Evolutionary conservation across 768 basidiomycete genomes (phyloP).

Genomic region (Cystobasidium ongulense): DNA sequence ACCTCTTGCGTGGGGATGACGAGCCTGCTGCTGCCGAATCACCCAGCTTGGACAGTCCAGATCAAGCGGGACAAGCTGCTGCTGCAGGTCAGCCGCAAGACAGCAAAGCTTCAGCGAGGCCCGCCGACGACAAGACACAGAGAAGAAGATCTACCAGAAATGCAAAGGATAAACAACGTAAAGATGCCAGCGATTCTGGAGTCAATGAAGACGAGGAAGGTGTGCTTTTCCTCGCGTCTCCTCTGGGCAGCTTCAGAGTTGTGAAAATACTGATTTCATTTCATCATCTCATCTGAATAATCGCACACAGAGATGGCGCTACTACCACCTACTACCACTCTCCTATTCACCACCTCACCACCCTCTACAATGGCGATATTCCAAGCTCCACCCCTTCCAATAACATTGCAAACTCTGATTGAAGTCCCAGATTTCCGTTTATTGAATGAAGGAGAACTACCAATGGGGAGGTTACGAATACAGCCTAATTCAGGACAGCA

Average conservation of each 20-base stretch:
- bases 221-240: background rate
- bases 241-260: background rate
- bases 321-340: constrained; percentile 6
- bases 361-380: background rate
- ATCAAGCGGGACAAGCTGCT: background rate
- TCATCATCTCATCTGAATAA: background rate
- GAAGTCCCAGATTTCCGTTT: constrained; percentile 19
- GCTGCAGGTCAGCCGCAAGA: background rate
- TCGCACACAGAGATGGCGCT: background rate
- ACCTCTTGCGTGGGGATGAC: background rate
- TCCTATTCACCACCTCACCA: constrained; percentile 16
- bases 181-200: background rate
- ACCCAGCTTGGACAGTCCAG: background rate
- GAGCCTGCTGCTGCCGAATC: background rate
- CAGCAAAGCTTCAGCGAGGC: background rate
- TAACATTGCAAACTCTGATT: constrained; percentile 15
- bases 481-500: background rate
- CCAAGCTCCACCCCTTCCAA: constrained; percentile 16
- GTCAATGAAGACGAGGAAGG: background rate
- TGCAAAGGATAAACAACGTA: background rate
- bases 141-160: background rate
- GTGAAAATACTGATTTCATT: background rate
- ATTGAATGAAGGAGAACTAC: constrained; percentile 9
- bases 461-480: background rate
- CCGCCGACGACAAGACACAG: background rate